A percentile compares a stretch with the other conserved stretches of the same genome.
These are phyloP conservation scores for Amniculicola lignicola DNA, from an alignment of 495 filamentous ascomycete species.

Conservation along the genomic window DNA sequence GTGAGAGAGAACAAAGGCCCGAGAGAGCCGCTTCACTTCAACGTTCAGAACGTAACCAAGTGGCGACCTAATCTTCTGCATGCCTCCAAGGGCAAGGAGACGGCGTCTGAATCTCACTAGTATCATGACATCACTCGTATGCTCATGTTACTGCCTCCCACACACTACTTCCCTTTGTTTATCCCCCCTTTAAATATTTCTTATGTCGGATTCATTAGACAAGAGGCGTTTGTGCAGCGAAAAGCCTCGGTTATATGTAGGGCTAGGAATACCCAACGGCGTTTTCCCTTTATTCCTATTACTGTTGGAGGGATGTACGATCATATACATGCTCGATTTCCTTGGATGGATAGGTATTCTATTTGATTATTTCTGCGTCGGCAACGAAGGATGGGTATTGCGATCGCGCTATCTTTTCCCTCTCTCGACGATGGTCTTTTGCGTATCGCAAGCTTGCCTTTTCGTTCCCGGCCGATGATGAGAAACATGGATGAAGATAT, in stretches of 20 bases:
- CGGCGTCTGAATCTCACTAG: slow-evolving; percentile 13
- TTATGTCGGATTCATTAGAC: slow-evolving; percentile 1
- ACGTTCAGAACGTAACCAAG: slow-evolving; percentile 27
- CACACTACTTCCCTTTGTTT: slow-evolving; percentile 1
- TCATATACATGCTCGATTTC: too few species aligned
- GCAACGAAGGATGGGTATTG: too few species aligned
- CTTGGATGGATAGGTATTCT: too few species aligned
- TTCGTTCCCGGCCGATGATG: too few species aligned
- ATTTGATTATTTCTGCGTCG: too few species aligned
- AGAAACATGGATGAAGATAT: too few species aligned
- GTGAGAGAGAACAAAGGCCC: slow-evolving; percentile 29
- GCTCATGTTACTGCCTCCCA: slow-evolving; percentile 1
- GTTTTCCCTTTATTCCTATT: slow-evolving; percentile 13
- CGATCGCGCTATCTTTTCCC: too few species aligned
- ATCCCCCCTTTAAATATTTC: slow-evolving; percentile 4
- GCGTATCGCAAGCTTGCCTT: too few species aligned
- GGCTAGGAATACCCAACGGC: slow-evolving; percentile 23
- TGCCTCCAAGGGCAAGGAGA: slow-evolving; percentile 30
- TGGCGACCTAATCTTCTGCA: slow-evolving; percentile 27
- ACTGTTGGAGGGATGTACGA: too few species aligned
- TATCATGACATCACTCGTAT: background rate
- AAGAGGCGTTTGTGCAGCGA: slow-evolving; percentile 28
- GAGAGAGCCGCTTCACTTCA: slow-evolving; percentile 35
- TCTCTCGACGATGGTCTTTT: too few species aligned
- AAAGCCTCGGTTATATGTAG: slow-evolving; percentile 17